phyloP scores from a whole-genome alignment of 139 green algal genomes.

The Chlamydomonas eustigma region DNA sequence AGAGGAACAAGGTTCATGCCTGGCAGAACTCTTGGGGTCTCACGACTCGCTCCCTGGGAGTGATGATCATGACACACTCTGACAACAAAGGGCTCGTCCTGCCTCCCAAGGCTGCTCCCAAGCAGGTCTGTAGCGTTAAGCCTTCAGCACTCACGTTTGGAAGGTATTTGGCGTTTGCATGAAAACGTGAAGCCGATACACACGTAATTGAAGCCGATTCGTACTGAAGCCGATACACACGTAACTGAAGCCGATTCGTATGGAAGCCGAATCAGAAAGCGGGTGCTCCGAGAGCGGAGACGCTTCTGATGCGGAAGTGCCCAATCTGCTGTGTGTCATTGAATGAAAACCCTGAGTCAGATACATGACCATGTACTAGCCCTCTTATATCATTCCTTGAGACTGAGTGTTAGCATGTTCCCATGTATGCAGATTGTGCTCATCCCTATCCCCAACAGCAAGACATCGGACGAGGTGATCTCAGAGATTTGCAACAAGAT shows the following conservation, averaged over 20 bases:
- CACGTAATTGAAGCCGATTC: too few species aligned
- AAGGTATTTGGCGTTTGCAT: not conserved
- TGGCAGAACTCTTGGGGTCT: constrained; percentile 99
- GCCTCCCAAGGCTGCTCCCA: constrained; percentile 80
- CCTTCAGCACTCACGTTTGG: not conserved
- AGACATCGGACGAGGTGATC: constrained; percentile 42
- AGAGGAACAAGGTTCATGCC: constrained; percentile 61
- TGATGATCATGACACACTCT: constrained; percentile 98
- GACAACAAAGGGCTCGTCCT: constrained; percentile 97
- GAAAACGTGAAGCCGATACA: too few species aligned
- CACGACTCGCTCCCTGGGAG: constrained; percentile 93
- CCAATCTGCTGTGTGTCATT: too few species aligned
- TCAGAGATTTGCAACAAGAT: constrained; percentile 52
- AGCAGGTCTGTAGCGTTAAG: constrained; percentile 46
- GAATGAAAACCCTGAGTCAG: too few species aligned
- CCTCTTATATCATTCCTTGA: too few species aligned
- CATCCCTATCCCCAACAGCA: constrained; percentile 86
- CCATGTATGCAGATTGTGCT: constrained; percentile 77
- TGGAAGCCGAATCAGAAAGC: too few species aligned
- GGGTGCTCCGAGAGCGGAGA: too few species aligned
- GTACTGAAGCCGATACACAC: too few species aligned
- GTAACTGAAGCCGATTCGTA: too few species aligned
- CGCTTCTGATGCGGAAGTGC: too few species aligned
- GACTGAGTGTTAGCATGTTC: too few species aligned
- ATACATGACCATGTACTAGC: too few species aligned